Conservation (phyloP, 106 monocot genomes). For the Dendrobium nobile region DNA sequence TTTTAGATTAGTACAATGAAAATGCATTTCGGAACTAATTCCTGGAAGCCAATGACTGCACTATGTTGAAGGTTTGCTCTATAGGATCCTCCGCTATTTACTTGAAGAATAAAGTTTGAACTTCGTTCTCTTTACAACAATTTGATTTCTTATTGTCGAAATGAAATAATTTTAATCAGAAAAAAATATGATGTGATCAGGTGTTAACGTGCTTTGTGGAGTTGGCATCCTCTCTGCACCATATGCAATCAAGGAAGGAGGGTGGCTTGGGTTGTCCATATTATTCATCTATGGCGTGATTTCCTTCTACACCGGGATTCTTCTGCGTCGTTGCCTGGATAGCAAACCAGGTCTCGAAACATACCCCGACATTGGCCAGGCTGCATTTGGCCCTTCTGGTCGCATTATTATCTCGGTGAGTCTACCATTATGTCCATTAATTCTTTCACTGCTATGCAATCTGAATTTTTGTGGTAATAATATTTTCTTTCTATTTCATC, state of each 20-base stretch:
- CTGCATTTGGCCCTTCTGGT: slow-evolving; percentile 73
- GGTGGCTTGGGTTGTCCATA: slow-evolving; percentile 60
- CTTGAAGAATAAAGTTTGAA: neutral
- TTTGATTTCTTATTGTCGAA: neutral
- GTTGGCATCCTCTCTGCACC: slow-evolving; percentile 88
- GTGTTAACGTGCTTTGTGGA: slow-evolving; percentile 83
- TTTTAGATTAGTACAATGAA: neutral
- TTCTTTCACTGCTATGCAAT: neutral
- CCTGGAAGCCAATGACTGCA: neutral
- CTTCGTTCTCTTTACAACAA: neutral
- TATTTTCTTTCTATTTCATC: neutral
- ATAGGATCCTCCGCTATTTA: neutral
- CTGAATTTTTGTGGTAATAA: neutral
- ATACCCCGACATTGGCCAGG: slow-evolving; percentile 87
- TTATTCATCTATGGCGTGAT: slow-evolving; percentile 47
- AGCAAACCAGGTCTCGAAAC: slow-evolving; percentile 77
- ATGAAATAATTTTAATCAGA: neutral
- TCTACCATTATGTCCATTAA: neutral
- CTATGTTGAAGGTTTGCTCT: neutral
- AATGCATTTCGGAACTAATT: neutral
- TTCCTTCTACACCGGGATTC: slow-evolving; percentile 70
- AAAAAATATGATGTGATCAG: slow-evolving; percentile 12
- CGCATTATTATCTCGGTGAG: slow-evolving; percentile 73
- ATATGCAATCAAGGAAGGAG: slow-evolving; percentile 76
- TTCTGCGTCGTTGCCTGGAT: slow-evolving; percentile 66